phyloP scores from a whole-genome alignment of 371 early-diverging fungal species.

The Mortierella sp. region DNA sequence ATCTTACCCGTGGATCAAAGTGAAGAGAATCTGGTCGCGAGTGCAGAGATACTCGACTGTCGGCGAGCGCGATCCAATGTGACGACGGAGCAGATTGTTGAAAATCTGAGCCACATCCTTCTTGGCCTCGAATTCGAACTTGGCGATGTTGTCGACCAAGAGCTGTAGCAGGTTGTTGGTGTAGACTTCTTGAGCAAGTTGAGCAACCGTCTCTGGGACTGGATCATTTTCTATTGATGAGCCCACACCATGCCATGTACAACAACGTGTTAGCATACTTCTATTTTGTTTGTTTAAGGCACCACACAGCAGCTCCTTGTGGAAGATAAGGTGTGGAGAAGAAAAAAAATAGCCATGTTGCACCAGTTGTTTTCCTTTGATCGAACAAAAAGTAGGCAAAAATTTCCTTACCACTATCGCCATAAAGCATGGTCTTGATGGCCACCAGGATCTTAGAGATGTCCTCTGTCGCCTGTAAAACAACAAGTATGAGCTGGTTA shows the following conservation, averaged over 20 bases:
- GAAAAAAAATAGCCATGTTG: slow-evolving; percentile 3
- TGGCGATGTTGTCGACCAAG: slow-evolving; percentile 85
- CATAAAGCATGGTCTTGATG: slow-evolving; percentile 94
- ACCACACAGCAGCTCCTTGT: too few relatives aligned
- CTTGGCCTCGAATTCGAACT: slow-evolving; percentile 97
- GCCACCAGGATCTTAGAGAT: slow-evolving; percentile 91
- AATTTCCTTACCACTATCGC: slow-evolving; percentile 82
- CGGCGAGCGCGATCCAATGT: slow-evolving; percentile 94
- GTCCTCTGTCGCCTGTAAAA: slow-evolving; percentile 93
- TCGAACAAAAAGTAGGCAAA: neutral
- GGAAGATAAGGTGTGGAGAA: too few relatives aligned
- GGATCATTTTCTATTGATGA: slow-evolving; percentile 80
- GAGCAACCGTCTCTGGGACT: slow-evolving; percentile 90
- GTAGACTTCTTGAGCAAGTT: slow-evolving; percentile 95
- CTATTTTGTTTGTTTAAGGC: neutral
- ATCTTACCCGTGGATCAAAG: slow-evolving; percentile 83
- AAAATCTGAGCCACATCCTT: slow-evolving; percentile 98
- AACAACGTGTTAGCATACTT: neutral
- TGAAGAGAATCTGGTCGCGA: slow-evolving; percentile 83
- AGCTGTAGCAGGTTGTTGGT: slow-evolving; percentile 87
- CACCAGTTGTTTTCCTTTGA: neutral
- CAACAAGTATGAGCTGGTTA: too few relatives aligned
- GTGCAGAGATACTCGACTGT: slow-evolving; percentile 94
- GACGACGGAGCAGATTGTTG: slow-evolving; percentile 94
- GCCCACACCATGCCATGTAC: neutral